Conservation (phyloP, 495 filamentous ascomycete genomes). For the Aspergillus heteromorphus region DNA sequence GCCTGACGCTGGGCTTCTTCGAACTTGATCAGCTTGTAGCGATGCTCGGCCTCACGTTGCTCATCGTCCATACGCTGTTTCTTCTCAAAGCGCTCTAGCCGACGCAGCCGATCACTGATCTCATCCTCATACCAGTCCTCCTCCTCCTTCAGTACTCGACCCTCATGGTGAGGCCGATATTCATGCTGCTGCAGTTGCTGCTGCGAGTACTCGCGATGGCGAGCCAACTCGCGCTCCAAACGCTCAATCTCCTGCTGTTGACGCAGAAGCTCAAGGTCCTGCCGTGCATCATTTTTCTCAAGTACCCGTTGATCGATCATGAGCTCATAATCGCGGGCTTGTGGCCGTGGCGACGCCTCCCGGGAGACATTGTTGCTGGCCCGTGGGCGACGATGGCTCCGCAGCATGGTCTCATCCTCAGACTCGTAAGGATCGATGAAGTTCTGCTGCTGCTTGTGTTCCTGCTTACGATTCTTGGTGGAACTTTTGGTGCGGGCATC, state of each 20-base stretch:
- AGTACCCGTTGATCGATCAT: constrained; percentile 33
- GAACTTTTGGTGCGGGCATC: constrained; percentile 19
- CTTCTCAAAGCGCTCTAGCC: constrained; percentile 30
- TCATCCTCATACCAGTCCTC: constrained; percentile 35
- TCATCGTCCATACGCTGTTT: constrained; percentile 29
- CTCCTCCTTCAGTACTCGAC: constrained; percentile 26
- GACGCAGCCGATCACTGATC: constrained; percentile 29
- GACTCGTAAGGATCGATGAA: constrained; percentile 20
- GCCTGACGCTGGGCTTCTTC: constrained; percentile 30
- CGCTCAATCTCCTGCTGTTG: constrained; percentile 43
- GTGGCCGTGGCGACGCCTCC: constrained; percentile 13
- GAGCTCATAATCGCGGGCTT: constrained; percentile 32
- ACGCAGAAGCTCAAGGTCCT: constrained; percentile 36
- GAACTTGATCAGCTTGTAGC: constrained; percentile 25
- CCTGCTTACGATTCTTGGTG: constrained; percentile 15
- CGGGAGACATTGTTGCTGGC: constrained; percentile 15
- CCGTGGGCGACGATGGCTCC: constrained; percentile 15
- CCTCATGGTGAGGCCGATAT: constrained; percentile 15
- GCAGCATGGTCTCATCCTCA: constrained; percentile 28
- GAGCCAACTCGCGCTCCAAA: constrained; percentile 39
- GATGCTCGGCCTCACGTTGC: constrained; percentile 24
- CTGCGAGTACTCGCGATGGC: constrained; percentile 19
- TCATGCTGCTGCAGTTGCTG: constrained; percentile 8
- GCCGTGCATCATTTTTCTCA: constrained; percentile 31
- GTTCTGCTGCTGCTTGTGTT: constrained; percentile 7